These are phyloP conservation scores for Ceratocystis eucalypticola DNA, from an alignment of 2,329 filamentous ascomycete genomes.

Conservation along the genomic window DNA sequence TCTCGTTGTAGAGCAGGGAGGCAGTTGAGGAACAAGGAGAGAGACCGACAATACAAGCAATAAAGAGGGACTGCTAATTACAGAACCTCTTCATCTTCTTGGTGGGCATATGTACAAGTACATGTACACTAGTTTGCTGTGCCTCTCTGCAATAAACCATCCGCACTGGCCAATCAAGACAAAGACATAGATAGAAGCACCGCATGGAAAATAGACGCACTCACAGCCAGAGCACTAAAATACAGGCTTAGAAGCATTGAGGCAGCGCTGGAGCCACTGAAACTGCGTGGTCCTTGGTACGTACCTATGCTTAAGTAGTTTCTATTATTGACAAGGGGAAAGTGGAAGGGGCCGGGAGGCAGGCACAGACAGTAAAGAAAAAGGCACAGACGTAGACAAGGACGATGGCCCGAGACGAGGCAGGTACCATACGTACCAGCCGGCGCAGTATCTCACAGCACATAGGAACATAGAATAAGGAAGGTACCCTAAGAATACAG, in stretches of 20 bases:
- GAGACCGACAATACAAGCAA: neutral
- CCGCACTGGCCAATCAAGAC: too few relatives aligned
- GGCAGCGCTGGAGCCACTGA: neutral
- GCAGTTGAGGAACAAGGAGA: neutral
- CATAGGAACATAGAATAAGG: too few relatives aligned
- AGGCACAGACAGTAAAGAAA: neutral
- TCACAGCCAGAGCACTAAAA: neutral
- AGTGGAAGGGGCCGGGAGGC: neutral
- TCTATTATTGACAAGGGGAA: slow-evolving; percentile 7
- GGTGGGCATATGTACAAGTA: too few relatives aligned
- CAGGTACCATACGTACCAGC: neutral
- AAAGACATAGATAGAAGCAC: neutral
- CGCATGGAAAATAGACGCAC: neutral
- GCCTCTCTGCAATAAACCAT: neutral
- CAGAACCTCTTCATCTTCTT: neutral
- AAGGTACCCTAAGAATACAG: too few relatives aligned
- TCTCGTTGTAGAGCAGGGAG: neutral
- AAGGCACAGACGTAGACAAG: slow-evolving; percentile 1
- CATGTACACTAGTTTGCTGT: neutral
- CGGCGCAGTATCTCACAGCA: too few relatives aligned
- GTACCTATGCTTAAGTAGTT: neutral
- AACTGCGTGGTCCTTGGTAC: neutral
- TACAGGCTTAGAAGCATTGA: neutral
- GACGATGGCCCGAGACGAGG: neutral
- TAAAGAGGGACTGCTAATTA: neutral